Percentiles rank a stretch among this genome's conserved stretches.
Conservation (phyloP, 139 green algal genomes). For the Ettlia oleoabundans region DNA sequence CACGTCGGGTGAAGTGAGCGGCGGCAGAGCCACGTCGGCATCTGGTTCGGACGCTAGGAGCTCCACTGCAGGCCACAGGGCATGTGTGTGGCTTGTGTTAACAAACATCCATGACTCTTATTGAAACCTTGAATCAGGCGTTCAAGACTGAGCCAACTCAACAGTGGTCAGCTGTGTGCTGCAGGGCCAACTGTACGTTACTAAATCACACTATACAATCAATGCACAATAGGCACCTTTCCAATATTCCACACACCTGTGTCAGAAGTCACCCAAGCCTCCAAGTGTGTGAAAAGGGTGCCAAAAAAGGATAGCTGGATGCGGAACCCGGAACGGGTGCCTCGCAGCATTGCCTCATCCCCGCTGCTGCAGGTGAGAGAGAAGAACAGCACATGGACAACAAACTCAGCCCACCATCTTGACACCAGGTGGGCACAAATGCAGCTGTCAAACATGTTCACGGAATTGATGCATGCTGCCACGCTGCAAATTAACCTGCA, state of each 20-base stretch:
- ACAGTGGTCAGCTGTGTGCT: background rate
- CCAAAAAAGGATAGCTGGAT: constrained; percentile 43
- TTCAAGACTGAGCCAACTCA: no score
- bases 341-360: background rate
- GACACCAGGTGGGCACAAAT: background rate
- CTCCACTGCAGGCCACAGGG: background rate
- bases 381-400: background rate
- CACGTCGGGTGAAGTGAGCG: constrained; percentile 4
- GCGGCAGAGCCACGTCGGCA: constrained; percentile 3
- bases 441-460: background rate
- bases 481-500: no score
- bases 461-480: no score
- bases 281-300: constrained; percentile 38
- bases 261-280: constrained; percentile 39
- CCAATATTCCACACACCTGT: constrained; percentile 16
- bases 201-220: no score
- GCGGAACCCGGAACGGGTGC: constrained; percentile 6
- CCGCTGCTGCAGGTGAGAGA: background rate
- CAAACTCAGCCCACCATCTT: background rate
- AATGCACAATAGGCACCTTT: no score
- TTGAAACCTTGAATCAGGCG: no score
- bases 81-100: background rate
- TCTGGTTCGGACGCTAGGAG: background rate
- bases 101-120: no score
- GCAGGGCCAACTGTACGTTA: background rate